Evolutionary conservation across 148 eudicot genomes (phyloP), one percentile per base, ranked within the genome.

Genomic region (Pouteria glomerata): DNA sequence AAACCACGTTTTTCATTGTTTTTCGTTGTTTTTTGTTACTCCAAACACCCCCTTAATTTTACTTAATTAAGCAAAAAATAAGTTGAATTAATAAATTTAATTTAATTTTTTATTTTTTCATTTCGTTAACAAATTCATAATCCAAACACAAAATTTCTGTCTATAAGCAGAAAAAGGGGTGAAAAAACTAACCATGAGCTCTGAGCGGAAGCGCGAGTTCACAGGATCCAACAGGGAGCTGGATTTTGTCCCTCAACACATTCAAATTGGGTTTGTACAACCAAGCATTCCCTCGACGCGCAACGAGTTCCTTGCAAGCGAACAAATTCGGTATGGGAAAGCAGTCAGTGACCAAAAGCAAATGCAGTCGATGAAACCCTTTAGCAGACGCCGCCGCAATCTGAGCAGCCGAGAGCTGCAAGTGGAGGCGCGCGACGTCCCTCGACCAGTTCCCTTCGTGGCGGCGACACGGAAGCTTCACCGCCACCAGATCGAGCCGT

Each of bases 181-280:
- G 29, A 24, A 19, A 6, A 48, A 66, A 24, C 76, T 30, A 21
- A 87, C 91, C 96, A 80, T 77, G 76, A 57, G 78, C 63, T 66
- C 82, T 84, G 41, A 84, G 82, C 18, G 97, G 90, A 70, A 89
- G 85, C 4, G 97, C 86, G 64, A 91, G 95, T 66, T 91, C 88
- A 77, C 97, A 91, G 5, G 97, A 91, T 4, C 97, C 97, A n/a
- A 87, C 85, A 31, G 97, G 95, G n/a, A 91, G 89, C 78, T 74
- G 82, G 42, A 91, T 74, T 68, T 89, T 91, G 27, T 82, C 79
- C 58, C 90, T 70, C 53, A 91, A 72, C 6, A 57, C 75, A 77
- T 74, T 63, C 82, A 86, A 67, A 68, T 84, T 76, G 0, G 95
- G 97, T 72, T 77, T 83, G 72, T 89, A 91, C 31, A 91, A 68